These are phyloP conservation scores for Candida krabiensis DNA, from an alignment of 805 yeast species.

Conservation along the genomic window DNA sequence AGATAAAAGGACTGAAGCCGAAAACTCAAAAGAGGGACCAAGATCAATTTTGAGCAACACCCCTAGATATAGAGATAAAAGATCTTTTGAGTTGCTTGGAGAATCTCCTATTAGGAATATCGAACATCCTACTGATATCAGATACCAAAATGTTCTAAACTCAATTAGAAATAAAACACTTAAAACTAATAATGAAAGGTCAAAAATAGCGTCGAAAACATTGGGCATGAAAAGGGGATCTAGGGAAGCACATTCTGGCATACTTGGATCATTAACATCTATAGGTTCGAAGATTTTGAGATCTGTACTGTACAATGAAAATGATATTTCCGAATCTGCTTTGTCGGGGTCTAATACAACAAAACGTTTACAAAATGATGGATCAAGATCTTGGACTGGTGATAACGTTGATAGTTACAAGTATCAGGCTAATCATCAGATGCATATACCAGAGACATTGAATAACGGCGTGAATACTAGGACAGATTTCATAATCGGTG, in stretches of 20 bases:
- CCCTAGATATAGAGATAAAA: slow-evolving; percentile 11
- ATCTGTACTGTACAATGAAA: slow-evolving; percentile 31
- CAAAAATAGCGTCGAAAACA: neutral
- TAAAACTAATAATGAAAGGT: slow-evolving; percentile 5
- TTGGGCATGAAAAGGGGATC: slow-evolving; percentile 5
- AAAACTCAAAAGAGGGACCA: too few species aligned
- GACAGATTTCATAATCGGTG: too few species aligned
- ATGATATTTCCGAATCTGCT: too few species aligned
- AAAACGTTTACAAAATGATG: too few species aligned
- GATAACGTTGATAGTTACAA: too few species aligned
- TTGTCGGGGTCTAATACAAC: too few species aligned
- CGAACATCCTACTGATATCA: slow-evolving; percentile 11
- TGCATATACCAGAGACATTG: too few species aligned
- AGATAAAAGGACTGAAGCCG: slow-evolving; percentile 1
- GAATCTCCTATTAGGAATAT: slow-evolving; percentile 29
- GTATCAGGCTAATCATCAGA: too few species aligned
- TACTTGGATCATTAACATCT: slow-evolving; percentile 27
- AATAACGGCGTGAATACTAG: too few species aligned
- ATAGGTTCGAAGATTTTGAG: slow-evolving; percentile 29
- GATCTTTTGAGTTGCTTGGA: slow-evolving; percentile 27
- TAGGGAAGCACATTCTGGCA: slow-evolving; percentile 15
- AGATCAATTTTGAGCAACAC: slow-evolving; percentile 15
- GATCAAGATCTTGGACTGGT: too few species aligned
- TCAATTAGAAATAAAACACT: slow-evolving; percentile 17
- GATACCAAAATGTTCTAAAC: slow-evolving; percentile 20